Conservation (phyloP, 2,329 filamentous ascomycete genomes). For the Knufia petricola region DNA sequence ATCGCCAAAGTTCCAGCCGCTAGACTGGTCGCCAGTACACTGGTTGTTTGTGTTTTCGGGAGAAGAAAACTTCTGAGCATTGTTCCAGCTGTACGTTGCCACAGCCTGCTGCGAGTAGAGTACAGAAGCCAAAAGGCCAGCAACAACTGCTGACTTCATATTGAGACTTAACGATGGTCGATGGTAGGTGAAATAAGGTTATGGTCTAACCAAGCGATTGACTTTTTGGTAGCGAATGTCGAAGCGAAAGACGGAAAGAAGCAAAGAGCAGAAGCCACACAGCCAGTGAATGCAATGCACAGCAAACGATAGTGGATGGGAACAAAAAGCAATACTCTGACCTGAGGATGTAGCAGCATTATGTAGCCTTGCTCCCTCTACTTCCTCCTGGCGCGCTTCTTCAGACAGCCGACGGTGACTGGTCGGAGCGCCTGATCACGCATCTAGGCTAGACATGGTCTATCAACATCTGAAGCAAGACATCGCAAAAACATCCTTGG, state of each 20-base stretch:
- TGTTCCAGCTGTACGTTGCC: conserved; percentile 39
- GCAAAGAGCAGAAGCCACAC: background rate
- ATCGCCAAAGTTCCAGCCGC: conserved; percentile 63
- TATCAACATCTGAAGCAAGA: conserved; percentile 2
- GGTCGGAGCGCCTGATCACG: background rate
- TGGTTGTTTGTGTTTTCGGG: conserved; percentile 67
- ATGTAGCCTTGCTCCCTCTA: conserved; percentile 5
- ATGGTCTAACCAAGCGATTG: conserved; percentile 1
- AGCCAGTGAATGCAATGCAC: background rate
- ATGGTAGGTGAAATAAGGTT: background rate
- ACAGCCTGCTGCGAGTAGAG: conserved; percentile 39
- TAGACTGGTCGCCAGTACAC: conserved; percentile 60
- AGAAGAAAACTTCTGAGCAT: conserved; percentile 50
- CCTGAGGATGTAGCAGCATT: conserved; percentile 4
- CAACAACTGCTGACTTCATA: conserved; percentile 21
- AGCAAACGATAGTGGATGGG: conserved; percentile 8
- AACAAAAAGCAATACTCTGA: background rate
- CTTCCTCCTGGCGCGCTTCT: background rate
- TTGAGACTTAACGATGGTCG: conserved; percentile 9
- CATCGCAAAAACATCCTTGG: conserved; percentile 2
- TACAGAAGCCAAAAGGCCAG: conserved; percentile 36
- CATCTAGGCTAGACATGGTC: background rate
- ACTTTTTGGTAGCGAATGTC: conserved; percentile 4
- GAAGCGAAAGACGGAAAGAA: conserved; percentile 4
- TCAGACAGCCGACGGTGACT: background rate